A percentile compares a stretch with the other conserved stretches of the same genome.
Conservation (phyloP, 2,329 filamentous ascomycete genomes). For the Aspergillus candidus region DNA sequence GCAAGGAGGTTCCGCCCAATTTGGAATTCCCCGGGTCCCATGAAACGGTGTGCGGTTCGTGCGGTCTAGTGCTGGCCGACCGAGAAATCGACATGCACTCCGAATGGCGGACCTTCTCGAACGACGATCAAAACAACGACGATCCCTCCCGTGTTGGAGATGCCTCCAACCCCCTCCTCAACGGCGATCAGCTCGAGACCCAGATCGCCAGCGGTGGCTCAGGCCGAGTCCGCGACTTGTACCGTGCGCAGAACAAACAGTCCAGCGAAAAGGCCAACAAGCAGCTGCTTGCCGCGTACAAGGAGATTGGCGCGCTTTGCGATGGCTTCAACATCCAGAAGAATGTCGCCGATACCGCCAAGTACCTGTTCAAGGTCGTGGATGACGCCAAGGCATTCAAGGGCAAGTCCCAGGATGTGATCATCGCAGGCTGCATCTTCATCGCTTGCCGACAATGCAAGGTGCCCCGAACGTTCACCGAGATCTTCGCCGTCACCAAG, state of each 20-base stretch:
- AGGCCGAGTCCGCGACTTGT: constrained; percentile 65
- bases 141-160: constrained; percentile 98
- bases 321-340: constrained; percentile 77
- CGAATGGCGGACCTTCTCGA: constrained; percentile 98
- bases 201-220: constrained; percentile 77
- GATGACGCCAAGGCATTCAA: constrained; percentile 92
- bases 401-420: constrained; percentile 86
- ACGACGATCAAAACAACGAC: constrained; percentile 93
- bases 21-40: constrained; percentile 88
- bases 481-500: constrained; percentile 88
- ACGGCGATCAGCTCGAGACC: constrained; percentile 84
- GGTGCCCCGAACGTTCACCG: constrained; percentile 83
- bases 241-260: constrained; percentile 76
- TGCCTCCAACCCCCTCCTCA: constrained; percentile 79
- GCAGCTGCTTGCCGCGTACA: constrained; percentile 71
- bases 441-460: constrained; percentile 89
- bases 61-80: constrained; percentile 83
- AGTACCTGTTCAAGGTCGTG: constrained; percentile 90
- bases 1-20: constrained; percentile 85
- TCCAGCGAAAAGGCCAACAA: constrained; percentile 79
- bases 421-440: constrained; percentile 96
- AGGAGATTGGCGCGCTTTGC: constrained; percentile 80
- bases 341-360: constrained; percentile 79
- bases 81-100: constrained; percentile 92
- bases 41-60: constrained; percentile 88